Percentiles rank a stretch among this genome's conserved stretches.
These are phyloP conservation scores for Neurospora pannonica DNA, from an alignment of 495 filamentous ascomycete genomes.

Conservation along the genomic window DNA sequence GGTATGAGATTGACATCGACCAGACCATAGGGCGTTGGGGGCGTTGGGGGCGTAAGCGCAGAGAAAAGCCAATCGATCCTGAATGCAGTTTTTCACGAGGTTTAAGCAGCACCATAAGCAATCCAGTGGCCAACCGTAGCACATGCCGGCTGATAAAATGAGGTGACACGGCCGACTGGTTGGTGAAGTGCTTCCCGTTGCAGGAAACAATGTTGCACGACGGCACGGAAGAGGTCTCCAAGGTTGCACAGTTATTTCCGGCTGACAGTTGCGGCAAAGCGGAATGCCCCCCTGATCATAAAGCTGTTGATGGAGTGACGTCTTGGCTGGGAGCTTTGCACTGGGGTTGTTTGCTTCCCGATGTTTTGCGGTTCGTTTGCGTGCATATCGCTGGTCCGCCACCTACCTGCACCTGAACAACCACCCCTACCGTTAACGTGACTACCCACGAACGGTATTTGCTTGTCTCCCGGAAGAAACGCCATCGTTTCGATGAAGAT, in stretches of 20 bases:
- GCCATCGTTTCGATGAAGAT: fast-evolving
- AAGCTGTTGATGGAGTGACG: background rate
- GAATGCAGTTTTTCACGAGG: background rate
- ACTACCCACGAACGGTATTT: background rate
- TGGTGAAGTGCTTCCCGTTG: background rate
- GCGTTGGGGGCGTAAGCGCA: background rate
- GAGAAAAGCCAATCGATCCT: background rate
- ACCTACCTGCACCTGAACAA: background rate
- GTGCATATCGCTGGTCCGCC: background rate
- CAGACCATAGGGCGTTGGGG: background rate
- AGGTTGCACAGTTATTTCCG: background rate
- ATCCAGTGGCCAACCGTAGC: background rate
- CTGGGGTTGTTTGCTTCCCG: background rate
- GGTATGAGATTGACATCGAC: background rate
- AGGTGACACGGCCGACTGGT: background rate
- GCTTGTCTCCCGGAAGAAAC: background rate
- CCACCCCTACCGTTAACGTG: background rate
- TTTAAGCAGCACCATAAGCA: background rate
- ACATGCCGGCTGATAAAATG: background rate
- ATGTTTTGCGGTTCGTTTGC: background rate
- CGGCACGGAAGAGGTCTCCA: background rate
- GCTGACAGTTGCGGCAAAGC: background rate
- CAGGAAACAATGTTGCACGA: background rate
- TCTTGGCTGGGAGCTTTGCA: background rate
- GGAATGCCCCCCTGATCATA: background rate